Evolutionary conservation across 352 stramenopile species (phyloP), one percentile per base, ranked within the genome.

Genomic region (Globisporangium barbulae): DNA sequence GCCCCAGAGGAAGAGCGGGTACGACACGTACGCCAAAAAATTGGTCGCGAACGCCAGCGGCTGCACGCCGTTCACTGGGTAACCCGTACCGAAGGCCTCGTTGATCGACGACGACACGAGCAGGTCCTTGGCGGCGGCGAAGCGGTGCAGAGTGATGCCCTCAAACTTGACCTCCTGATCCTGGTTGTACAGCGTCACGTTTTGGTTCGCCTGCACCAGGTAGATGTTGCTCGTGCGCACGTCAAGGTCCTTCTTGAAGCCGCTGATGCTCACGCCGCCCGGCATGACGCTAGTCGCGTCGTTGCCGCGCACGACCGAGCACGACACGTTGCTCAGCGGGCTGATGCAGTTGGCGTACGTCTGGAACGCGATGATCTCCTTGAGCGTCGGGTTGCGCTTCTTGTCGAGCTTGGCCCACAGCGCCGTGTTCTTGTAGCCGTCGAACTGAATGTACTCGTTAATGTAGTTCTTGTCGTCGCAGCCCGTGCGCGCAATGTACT

Each of bases 21-120:
- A 88, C 57, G 77, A 88, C 35, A 86, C 52, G 53, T 79, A 89
- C 12, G 78, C 70, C 42, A 88, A 66, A 63, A 90, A 90, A 28
- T 79, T 79, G 30, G 64, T 54, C 31, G 65, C 71, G 65, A 90
- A 88, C 8, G 61, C 70, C 54, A 90, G 57, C 5, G 63, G 59
- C 61, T 89, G 81, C 44, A 90, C 69, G 8, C 79, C 81, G 17
- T 85, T 59, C 12, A 89, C 74, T 1, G 81, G 81, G 28, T 45
- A 67, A 6, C 63, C 79, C 31, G 76, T 90, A 35, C 81, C 79
- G 55, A 78, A 81, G 8, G 62, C 22, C 3, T 59, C 33, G 47
- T 76, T 75, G 10, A 44, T 63, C 7, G 55, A 28, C 25, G 65
- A 63, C 4, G 59, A 56, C 33, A 56, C 61, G 19, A 90, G 64